Evolutionary conservation across 768 basidiomycete species (phyloP).

Genomic region (Ephemerocybe angulata): DNA sequence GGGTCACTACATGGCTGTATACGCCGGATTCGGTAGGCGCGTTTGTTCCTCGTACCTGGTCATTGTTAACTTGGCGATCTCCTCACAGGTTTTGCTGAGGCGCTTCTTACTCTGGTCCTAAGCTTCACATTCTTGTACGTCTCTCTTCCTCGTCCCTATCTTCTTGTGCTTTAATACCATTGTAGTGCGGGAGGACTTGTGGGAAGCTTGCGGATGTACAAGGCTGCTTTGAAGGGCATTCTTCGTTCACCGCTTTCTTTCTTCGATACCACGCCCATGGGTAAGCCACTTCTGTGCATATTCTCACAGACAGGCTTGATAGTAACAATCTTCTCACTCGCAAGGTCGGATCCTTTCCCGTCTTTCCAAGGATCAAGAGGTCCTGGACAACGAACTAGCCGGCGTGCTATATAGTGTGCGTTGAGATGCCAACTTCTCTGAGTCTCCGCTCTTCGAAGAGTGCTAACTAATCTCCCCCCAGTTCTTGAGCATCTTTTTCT

Average conservation of each 20-base stretch:
- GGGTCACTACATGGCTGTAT: constrained; percentile 64
- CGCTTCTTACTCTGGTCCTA: constrained; percentile 46
- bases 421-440: background rate
- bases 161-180: background rate
- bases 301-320: background rate
- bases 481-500: constrained; percentile 38
- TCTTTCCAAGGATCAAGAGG: constrained; percentile 59
- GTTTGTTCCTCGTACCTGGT: background rate
- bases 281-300: constrained; percentile 32
- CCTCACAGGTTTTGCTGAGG: constrained; percentile 40
- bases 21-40: constrained; percentile 40
- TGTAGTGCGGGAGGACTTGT: constrained; percentile 27
- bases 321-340: background rate
- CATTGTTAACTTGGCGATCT: background rate
- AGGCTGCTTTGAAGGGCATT: constrained; percentile 49
- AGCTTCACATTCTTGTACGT: constrained; percentile 46
- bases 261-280: constrained; percentile 71
- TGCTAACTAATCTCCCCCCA: constrained; percentile 14
- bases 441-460: no score
- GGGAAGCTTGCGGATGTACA: constrained; percentile 50
- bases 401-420: constrained; percentile 43
- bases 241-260: constrained; percentile 59
- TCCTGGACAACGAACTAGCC: constrained; percentile 47
- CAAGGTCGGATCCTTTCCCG: constrained; percentile 53
- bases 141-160: background rate